Conservation (phyloP, 345 rosid genomes). For the Heritiera littoralis region DNA sequence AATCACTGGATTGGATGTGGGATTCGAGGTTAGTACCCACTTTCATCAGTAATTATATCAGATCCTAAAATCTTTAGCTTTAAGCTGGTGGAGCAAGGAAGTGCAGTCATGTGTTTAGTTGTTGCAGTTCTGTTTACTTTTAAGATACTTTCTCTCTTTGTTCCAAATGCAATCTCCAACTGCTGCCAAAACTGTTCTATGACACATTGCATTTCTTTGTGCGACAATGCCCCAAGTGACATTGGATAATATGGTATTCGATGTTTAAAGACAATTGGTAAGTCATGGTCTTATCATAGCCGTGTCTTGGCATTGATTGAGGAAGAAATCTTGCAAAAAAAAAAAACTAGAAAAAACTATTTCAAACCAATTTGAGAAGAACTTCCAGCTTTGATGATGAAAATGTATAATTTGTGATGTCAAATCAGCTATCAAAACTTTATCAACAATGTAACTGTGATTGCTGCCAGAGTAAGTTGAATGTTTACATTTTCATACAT, state of each 20-base stretch:
- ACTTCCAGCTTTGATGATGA: background rate
- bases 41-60: background rate
- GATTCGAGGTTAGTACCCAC: too few species aligned
- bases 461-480: background rate
- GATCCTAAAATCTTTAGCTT: background rate
- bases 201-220: background rate
- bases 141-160: background rate
- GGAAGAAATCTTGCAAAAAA: background rate
- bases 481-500: background rate
- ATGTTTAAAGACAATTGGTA: background rate
- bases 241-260: background rate
- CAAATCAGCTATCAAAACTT: conserved; percentile 1
- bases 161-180: background rate
- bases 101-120: background rate
- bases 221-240: background rate
- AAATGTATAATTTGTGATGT: background rate
- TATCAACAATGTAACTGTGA: conserved; percentile 13
- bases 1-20: too few species aligned
- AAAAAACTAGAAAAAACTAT: background rate
- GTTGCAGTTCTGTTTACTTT: background rate
- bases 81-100: background rate
- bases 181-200: background rate
- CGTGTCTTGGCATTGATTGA: background rate
- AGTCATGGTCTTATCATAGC: background rate
- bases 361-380: background rate